A percentile compares a stretch with the other conserved stretches of the same genome.
Evolutionary conservation across 139 green algal species (phyloP).

Genomic region (Micractinium conductrix): DNA sequence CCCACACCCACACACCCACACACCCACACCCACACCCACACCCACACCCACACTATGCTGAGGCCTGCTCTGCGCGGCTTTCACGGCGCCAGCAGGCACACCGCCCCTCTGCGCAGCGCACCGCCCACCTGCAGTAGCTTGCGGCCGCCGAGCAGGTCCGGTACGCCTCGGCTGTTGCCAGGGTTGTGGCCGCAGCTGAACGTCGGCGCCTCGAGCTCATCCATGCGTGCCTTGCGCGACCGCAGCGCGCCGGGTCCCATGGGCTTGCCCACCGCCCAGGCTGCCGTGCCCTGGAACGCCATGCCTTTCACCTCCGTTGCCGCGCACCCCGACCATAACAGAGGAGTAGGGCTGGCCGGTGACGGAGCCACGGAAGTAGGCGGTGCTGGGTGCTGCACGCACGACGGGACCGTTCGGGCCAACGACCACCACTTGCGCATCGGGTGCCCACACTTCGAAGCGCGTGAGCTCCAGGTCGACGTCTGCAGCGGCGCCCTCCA

Average conservation of each 20-base stretch:
- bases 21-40: no score
- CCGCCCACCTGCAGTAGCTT: constrained; percentile 22
- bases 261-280: constrained; percentile 23
- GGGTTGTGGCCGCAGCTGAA: background rate
- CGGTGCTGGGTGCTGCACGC: background rate
- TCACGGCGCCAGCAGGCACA: no score
- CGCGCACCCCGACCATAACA: background rate
- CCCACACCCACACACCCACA: background rate
- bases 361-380: constrained; percentile 3
- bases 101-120: background rate
- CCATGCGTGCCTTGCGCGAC: background rate
- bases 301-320: background rate
- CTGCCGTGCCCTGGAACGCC: background rate
- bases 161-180: background rate
- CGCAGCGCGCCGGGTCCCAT: background rate
- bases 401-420: background rate
- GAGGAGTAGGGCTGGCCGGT: background rate
- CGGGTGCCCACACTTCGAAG: background rate
- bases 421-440: background rate
- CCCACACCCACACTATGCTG: background rate
- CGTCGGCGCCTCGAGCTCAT: background rate
- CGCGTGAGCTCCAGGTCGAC: background rate
- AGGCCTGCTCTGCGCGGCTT: background rate
- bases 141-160: background rate
- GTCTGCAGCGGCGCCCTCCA: background rate